Conservation (phyloP, 2,329 filamentous ascomycete species). For the Beauveria brongniartii region DNA sequence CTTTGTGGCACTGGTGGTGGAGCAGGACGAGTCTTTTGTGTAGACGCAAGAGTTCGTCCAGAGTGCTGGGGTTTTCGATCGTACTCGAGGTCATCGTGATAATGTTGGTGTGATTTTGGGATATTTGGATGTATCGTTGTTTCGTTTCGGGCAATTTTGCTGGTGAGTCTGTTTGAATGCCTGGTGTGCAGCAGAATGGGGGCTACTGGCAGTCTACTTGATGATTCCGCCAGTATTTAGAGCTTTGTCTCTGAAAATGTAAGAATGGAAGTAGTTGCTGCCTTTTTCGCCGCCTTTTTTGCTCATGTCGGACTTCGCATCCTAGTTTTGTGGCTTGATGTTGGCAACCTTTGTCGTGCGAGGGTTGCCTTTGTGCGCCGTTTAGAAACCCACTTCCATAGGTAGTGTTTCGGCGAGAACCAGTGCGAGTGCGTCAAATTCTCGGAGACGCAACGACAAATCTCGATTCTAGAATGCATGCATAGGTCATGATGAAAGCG, state of each 20-base stretch:
- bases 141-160: too few species aligned
- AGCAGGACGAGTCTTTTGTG: not conserved
- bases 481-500: not conserved
- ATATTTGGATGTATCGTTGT: not conserved
- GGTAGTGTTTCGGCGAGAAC: not conserved
- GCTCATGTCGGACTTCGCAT: too few species aligned
- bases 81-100: not conserved
- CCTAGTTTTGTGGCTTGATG: not conserved
- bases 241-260: too few species aligned
- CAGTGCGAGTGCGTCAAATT: not conserved
- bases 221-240: too few species aligned
- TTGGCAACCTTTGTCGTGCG: not conserved
- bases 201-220: too few species aligned
- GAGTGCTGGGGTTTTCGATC: not conserved
- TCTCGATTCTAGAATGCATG: not conserved
- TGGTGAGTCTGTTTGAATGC: too few species aligned
- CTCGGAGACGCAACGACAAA: too few species aligned
- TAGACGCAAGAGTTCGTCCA: not conserved
- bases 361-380: not conserved
- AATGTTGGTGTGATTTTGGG: not conserved
- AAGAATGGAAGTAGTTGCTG: too few species aligned
- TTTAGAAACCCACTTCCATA: not conserved
- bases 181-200: too few species aligned
- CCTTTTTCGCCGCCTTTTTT: too few species aligned
- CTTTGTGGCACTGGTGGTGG: not conserved